Evolutionary conservation across 1,139 yeast species (phyloP).

Genomic region (Nakaseomyces delphensis): DNA sequence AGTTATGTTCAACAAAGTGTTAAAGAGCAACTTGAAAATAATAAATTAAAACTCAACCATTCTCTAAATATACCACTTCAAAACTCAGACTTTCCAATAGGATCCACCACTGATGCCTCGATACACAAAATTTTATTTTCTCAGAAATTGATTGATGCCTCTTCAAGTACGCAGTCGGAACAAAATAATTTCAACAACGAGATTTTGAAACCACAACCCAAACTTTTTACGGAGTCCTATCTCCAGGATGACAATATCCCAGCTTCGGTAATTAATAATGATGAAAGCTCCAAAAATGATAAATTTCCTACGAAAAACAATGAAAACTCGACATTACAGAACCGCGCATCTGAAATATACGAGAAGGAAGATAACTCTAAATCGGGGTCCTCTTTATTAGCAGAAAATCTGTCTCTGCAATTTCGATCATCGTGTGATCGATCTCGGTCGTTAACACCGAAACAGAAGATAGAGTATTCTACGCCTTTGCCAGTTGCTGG

Average conservation of each 20-base stretch:
- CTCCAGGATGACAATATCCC: conserved; percentile 32
- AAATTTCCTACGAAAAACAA: background rate
- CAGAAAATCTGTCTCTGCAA: background rate
- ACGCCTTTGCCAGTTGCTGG: conserved; percentile 1
- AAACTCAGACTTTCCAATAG: background rate
- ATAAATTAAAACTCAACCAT: conserved; percentile 29
- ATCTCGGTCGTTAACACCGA: conserved; percentile 37
- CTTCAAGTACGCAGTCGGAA: background rate
- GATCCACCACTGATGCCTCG: conserved; percentile 2
- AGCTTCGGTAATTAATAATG: conserved; percentile 4
- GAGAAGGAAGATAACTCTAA: conserved; percentile 9
- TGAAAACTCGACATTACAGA: background rate
- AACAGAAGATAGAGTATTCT: conserved; percentile 21
- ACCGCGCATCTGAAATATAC: background rate
- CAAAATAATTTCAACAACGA: conserved; percentile 17
- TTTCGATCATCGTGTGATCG: conserved; percentile 1
- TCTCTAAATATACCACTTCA: conserved; percentile 3
- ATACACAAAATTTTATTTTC: background rate
- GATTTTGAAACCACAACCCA: conserved; percentile 11
- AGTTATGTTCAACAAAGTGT: conserved; percentile 58
- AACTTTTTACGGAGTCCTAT: conserved; percentile 37
- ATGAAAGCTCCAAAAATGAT: background rate
- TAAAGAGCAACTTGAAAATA: conserved; percentile 48
- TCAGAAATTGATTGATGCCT: conserved; percentile 13
- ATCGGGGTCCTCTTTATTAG: conserved; percentile 24